These are phyloP conservation scores for Phaeotremella skinneri DNA, from an alignment of 768 basidiomycete species.

Conservation along the genomic window DNA sequence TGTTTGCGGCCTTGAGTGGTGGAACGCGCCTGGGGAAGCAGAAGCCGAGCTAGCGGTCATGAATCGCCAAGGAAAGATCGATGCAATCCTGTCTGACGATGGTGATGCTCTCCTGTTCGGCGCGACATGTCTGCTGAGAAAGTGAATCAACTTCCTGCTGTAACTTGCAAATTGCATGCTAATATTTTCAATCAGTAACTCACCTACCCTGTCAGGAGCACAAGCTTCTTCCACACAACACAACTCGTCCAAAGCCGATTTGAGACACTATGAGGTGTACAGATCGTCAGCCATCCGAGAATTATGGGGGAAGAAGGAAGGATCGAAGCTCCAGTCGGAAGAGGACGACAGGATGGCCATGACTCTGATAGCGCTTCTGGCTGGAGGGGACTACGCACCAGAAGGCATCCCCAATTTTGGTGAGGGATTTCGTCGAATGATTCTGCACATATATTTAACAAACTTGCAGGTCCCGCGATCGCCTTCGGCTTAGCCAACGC, in stretches of 20 bases:
- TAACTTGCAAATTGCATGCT: conserved; percentile 19
- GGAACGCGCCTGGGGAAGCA: conserved; percentile 78
- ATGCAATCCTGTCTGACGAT: conserved; percentile 86
- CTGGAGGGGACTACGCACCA: conserved; percentile 86
- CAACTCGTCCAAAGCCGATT: conserved; percentile 25
- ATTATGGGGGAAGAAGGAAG: conserved; percentile 63
- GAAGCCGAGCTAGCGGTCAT: conserved; percentile 90
- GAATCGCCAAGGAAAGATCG: conserved; percentile 75
- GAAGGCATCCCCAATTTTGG: conserved; percentile 51
- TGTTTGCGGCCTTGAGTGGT: conserved; percentile 56
- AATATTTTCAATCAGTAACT: conserved; percentile 26
- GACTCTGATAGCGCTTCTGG: conserved; percentile 76
- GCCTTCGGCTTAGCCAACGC: conserved; percentile 76
- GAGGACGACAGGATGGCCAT: conserved; percentile 62
- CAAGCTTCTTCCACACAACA: conserved; percentile 59
- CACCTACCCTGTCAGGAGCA: conserved; percentile 38
- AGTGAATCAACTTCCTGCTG: conserved; percentile 56
- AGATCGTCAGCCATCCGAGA: conserved; percentile 62
- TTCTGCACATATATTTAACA: too few species aligned
- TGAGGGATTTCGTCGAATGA: conserved; percentile 24
- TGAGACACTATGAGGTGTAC: conserved; percentile 37
- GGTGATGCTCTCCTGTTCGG: conserved; percentile 92
- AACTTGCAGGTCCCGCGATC: conserved; percentile 54
- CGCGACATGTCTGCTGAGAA: conserved; percentile 75
- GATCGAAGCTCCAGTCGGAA: conserved; percentile 56